Evolutionary conservation across 2,329 filamentous ascomycete genomes (phyloP).

Genomic region (Atkinsonella texensis): DNA sequence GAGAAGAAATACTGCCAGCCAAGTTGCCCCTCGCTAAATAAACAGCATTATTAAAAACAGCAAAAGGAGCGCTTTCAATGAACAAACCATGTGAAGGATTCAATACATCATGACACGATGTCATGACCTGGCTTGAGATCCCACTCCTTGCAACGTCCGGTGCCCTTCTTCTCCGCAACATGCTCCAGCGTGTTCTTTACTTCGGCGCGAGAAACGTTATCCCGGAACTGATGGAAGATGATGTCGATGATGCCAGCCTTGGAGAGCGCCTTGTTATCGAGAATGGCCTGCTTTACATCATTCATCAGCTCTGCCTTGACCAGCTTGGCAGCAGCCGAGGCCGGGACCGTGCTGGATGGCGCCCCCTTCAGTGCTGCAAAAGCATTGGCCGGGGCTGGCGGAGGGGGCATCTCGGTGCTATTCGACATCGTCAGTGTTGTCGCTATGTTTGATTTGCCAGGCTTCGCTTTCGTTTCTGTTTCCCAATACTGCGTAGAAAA

Average conservation of each 20-base stretch:
- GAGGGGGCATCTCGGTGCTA: conserved; percentile 20
- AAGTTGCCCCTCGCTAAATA: conserved; percentile 7
- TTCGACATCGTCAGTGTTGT: conserved; percentile 8
- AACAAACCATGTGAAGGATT: neutral
- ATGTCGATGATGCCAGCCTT: conserved; percentile 30
- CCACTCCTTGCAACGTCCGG: conserved; percentile 26
- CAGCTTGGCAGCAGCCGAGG: conserved; percentile 16
- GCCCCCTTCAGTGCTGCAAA: conserved; percentile 22
- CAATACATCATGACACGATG: conserved; percentile 15
- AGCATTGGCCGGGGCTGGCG: conserved; percentile 22
- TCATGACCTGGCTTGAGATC: conserved; percentile 27
- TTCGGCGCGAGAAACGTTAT: conserved; percentile 24
- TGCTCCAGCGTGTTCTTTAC: conserved; percentile 30
- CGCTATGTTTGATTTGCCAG: conserved; percentile 12
- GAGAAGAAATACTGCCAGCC: conserved; percentile 1
- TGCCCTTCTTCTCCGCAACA: conserved; percentile 27
- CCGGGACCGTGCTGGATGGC: conserved; percentile 1
- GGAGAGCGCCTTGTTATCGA: conserved; percentile 27
- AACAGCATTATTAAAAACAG: neutral
- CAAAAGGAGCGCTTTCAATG: neutral
- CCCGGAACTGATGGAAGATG: conserved; percentile 26
- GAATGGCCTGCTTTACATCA: conserved; percentile 29
- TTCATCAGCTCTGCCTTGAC: conserved; percentile 28
- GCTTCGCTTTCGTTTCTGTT: conserved; percentile 22
- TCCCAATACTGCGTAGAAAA: conserved; percentile 77